A percentile compares a stretch with the other conserved stretches of the same genome.
These are phyloP conservation scores for Crassisporium funariophilum DNA, from an alignment of 768 basidiomycete species.

Conservation along the genomic window DNA sequence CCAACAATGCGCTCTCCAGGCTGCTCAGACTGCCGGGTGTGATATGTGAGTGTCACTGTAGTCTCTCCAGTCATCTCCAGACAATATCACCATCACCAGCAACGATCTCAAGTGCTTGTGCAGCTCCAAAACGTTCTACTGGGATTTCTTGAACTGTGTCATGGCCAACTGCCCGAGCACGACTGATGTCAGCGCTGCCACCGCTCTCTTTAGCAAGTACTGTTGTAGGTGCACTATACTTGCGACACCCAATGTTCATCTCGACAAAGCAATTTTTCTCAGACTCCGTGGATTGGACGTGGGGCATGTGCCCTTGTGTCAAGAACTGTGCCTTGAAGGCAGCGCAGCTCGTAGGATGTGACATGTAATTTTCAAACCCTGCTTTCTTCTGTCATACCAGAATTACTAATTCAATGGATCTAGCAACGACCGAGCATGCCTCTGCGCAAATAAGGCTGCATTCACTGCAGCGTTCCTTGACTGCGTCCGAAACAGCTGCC, in stretches of 20 bases:
- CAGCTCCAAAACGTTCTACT: conserved; percentile 1
- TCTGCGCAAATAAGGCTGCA: conserved; percentile 6
- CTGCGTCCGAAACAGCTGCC: conserved; percentile 9
- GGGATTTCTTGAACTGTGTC: conserved; percentile 2
- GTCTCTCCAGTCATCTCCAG: not conserved
- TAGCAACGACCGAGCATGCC: conserved; percentile 9
- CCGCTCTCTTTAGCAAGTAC: too few species aligned
- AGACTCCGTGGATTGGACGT: conserved; percentile 5
- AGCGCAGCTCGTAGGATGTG: conserved; percentile 7
- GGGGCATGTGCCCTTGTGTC: conserved; percentile 7
- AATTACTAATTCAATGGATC: not conserved
- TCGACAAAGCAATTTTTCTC: too few species aligned
- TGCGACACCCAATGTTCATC: too few species aligned
- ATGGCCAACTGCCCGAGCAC: not conserved
- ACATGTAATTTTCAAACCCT: too few species aligned
- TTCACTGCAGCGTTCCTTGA: conserved; percentile 4
- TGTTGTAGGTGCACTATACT: too few species aligned
- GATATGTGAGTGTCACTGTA: conserved; percentile 6
- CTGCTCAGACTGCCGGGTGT: conserved; percentile 4
- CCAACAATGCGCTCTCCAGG: conserved; percentile 3
- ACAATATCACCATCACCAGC: not conserved
- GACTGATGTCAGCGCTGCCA: not conserved
- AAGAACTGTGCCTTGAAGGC: conserved; percentile 5
- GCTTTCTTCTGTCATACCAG: too few species aligned
- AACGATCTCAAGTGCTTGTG: conserved; percentile 7